Conservation (phyloP, 163 green algal genomes). For the Trebouxiophyceae sp. region DNA sequence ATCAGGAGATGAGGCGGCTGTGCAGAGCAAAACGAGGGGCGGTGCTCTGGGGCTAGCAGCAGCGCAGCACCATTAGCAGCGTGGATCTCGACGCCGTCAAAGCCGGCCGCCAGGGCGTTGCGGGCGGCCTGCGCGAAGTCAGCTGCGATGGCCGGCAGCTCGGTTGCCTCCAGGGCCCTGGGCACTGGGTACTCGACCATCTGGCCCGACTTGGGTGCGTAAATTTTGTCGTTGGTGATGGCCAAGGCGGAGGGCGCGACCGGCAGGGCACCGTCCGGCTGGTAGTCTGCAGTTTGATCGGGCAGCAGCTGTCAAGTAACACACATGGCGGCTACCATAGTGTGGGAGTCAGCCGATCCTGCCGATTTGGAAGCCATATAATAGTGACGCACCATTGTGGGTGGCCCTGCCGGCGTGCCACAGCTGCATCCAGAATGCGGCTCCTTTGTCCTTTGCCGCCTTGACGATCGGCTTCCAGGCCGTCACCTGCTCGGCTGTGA, state of each 20-base stretch:
- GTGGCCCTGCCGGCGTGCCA: conserved; percentile 62
- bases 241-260: conserved; percentile 42
- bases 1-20: neutral
- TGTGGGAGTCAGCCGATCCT: too few species aligned
- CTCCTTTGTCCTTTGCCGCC: conserved; percentile 59
- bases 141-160: conserved; percentile 39
- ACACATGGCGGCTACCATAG: too few species aligned
- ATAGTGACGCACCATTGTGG: conserved; percentile 29
- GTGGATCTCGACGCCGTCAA: conserved; percentile 16
- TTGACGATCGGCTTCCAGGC: conserved; percentile 66
- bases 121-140: conserved; percentile 44
- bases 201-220: conserved; percentile 4
- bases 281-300: conserved; percentile 60
- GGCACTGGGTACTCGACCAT: conserved; percentile 9
- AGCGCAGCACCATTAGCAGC: neutral
- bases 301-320: too few species aligned
- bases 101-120: conserved; percentile 51
- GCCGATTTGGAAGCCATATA: too few species aligned
- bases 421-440: conserved; percentile 65
- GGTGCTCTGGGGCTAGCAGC: too few species aligned
- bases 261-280: conserved; percentile 42
- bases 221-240: conserved; percentile 4
- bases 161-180: conserved; percentile 25
- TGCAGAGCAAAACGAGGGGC: too few species aligned
- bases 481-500: conserved; percentile 55